Conservation (phyloP, 1,284 basidiomycete species). For the Acaromyces ingoldii region DNA sequence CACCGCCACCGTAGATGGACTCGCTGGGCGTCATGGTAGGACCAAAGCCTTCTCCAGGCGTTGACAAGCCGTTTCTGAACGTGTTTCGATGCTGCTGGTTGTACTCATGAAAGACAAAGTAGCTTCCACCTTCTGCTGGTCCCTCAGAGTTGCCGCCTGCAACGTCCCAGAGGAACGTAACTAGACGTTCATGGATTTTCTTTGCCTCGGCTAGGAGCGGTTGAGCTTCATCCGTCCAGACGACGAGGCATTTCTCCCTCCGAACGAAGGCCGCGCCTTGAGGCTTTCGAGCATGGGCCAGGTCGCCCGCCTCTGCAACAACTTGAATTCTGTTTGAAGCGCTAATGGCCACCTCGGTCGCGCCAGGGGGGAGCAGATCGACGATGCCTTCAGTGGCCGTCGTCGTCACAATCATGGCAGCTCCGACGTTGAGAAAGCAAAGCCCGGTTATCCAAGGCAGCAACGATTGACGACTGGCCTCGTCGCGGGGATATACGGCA, state of each 20-base stretch:
- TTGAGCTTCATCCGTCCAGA: constrained; percentile 70
- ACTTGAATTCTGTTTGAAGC: constrained; percentile 29
- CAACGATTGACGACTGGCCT: constrained; percentile 10
- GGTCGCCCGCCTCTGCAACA: constrained; percentile 58
- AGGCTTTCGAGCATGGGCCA: constrained; percentile 70
- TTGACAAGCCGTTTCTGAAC: no score
- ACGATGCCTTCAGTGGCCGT: constrained; percentile 72
- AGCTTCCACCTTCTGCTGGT: no score
- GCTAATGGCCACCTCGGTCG: constrained; percentile 25
- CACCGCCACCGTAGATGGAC: not conserved
- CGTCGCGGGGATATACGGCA: constrained; percentile 17
- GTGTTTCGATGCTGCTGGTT: no score
- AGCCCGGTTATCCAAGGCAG: constrained; percentile 55
- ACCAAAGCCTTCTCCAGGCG: no score
- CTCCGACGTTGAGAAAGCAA: constrained; percentile 67
- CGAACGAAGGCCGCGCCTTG: constrained; percentile 79
- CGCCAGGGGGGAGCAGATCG: constrained; percentile 45
- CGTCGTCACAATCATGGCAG: constrained; percentile 69
- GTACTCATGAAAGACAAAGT: not conserved
- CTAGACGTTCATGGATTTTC: constrained; percentile 71
- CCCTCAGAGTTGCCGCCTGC: constrained; percentile 13
- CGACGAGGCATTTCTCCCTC: constrained; percentile 66
- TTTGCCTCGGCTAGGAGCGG: constrained; percentile 29
- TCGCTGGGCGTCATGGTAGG: not conserved
- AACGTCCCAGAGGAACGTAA: constrained; percentile 68